Evolutionary conservation across 2,329 filamentous ascomycete genomes (phyloP), one percentile per base, ranked within the genome.

Genomic region (Fusarium oligoseptatum): DNA sequence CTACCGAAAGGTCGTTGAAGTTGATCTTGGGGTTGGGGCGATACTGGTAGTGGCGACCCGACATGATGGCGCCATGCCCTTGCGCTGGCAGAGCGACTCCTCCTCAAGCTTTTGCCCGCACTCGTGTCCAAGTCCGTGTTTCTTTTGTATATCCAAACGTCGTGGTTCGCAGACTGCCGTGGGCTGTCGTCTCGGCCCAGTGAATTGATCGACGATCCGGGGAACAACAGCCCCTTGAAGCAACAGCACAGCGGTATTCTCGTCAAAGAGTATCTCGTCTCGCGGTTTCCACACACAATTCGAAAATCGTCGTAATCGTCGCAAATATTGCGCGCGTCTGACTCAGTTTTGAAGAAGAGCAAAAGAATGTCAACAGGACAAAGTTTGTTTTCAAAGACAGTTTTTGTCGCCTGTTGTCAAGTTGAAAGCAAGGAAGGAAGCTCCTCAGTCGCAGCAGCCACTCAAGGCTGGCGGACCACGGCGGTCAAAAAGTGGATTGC

Each of bases 21-120:
- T 68, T 71, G 27, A 74, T 70, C 60, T 61, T 66, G 55, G 69
- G 66, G 62, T 62, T 72, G 64, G 64, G 67, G 39, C 60, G 67
- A 62, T 74, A 63, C 63, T 78, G 66, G 68, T 72, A 72, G 67
- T 71, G 71, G 73, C 68, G 61, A 64, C 68, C 73, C 61, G 76
- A 78, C 81, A 82, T 82, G 64, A 62, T 78, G 72, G 68, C 68
- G 80, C 81, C 81, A 81, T 82, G 69, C 75, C 80, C 76, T 62
- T 64, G 15, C 52, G 60, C 55, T 34, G 20, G 45, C 58, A 11
- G 32, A 36, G 48, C 20, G 50, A 24, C 24, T 65, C 8, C 55
- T 63, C 14, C 15, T 48, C 39, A 34, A 20, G 22, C 27, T n/a
- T n/a, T 11, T 22, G 4, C 63, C 4, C 48, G n/a, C 11, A n/a